Percentiles rank a stretch among this genome's conserved stretches.
Conservation (phyloP, 2,329 filamentous ascomycete genomes). For the Aspergillus sp. region DNA sequence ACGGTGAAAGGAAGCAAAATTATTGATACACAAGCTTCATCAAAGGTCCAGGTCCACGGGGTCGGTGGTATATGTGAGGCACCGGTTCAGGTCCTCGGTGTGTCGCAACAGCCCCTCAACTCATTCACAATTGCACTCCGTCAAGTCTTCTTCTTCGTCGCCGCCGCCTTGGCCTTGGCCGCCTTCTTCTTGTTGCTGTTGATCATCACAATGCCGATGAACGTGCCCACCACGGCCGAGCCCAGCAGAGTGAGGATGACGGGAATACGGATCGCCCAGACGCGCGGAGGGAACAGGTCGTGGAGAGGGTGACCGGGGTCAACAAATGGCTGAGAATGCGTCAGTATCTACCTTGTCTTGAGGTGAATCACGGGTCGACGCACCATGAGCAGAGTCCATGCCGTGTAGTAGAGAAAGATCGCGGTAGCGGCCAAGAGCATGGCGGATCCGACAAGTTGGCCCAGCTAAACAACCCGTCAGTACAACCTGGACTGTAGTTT, state of each 20-base stretch:
- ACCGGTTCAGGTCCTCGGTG: too few relatives aligned
- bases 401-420: constrained; percentile 87
- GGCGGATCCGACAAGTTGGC: constrained; percentile 76
- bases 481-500: not conserved
- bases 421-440: constrained; percentile 73
- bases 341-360: constrained; percentile 1
- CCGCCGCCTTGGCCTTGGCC: constrained; percentile 82
- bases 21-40: not conserved
- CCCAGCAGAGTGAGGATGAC: constrained; percentile 93
- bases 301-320: constrained; percentile 92
- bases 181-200: constrained; percentile 97
- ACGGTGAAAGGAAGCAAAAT: not conserved
- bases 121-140: not conserved
- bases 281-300: constrained; percentile 90
- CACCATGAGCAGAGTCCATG: constrained; percentile 98
- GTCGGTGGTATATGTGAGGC: too few relatives aligned
- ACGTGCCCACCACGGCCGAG: constrained; percentile 91
- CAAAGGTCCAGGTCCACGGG: too few relatives aligned
- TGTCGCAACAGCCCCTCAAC: too few relatives aligned
- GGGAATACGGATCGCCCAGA: constrained; percentile 98
- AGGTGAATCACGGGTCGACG: constrained; percentile 1
- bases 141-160: constrained; percentile 81
- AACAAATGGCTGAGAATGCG: constrained; percentile 76
- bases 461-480: constrained; percentile 67
- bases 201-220: constrained; percentile 97